Percentiles rank a stretch among this genome's conserved stretches.
These are phyloP conservation scores for Ailanthus altissimus DNA, from an alignment of 345 rosid species.

Conservation along the genomic window DNA sequence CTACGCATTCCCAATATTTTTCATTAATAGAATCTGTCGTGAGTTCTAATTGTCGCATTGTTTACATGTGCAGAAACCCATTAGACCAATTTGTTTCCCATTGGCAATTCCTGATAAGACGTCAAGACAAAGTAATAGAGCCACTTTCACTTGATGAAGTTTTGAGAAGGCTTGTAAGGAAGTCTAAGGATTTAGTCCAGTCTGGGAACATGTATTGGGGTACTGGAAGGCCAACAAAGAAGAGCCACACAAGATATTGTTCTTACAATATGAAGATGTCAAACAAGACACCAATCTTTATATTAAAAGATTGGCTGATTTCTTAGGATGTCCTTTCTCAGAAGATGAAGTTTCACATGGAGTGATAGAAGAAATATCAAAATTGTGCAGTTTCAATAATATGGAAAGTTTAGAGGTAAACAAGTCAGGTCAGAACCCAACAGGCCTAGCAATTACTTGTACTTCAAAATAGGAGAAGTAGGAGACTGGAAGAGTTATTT, in stretches of 20 bases:
- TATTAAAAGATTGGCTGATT: constrained; percentile 30
- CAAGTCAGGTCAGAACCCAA: constrained; percentile 27
- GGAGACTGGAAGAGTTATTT: constrained; percentile 45
- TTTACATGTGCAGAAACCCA: constrained; percentile 32
- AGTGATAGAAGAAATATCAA: constrained; percentile 31
- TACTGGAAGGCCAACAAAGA: constrained; percentile 29
- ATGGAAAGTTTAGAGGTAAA: constrained; percentile 40
- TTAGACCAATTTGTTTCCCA: constrained; percentile 27
- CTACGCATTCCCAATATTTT: constrained; percentile 26
- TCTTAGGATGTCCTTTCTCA: constrained; percentile 34
- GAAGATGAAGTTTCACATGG: constrained; percentile 26
- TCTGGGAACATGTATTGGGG: constrained; percentile 30
- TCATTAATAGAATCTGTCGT: constrained; percentile 16
- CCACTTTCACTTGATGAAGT: constrained; percentile 1
- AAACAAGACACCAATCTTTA: constrained; percentile 4
- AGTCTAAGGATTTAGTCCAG: constrained; percentile 17
- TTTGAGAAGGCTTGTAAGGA: constrained; percentile 33
- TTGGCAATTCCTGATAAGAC: constrained; percentile 25
- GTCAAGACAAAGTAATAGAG: neutral
- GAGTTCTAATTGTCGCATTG: constrained; percentile 22
- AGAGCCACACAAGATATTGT: constrained; percentile 16
- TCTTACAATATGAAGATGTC: constrained; percentile 35
- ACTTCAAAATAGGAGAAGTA: constrained; percentile 40
- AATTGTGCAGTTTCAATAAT: constrained; percentile 41
- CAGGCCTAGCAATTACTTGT: constrained; percentile 19